Conservation (phyloP, 106 monocot genomes). For the Dioscorea zingiberensis region DNA sequence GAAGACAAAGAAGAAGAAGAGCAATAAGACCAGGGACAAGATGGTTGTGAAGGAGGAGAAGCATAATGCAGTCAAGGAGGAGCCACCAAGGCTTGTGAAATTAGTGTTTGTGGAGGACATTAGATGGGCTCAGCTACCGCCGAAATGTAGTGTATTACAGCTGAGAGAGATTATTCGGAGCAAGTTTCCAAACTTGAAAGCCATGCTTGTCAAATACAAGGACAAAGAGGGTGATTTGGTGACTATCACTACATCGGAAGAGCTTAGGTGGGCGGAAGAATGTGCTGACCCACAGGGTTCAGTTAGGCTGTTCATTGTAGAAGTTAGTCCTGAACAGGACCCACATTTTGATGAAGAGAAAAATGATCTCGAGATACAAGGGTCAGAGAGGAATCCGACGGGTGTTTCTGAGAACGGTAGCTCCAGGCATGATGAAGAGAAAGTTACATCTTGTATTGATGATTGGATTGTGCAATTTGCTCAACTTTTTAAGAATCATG, state of each 20-base stretch:
- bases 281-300: conserved; percentile 55
- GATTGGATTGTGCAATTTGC: conserved; percentile 92
- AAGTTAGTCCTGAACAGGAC: conserved; percentile 81
- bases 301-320: conserved; percentile 52
- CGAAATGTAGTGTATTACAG: conserved; percentile 43
- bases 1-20: conserved; percentile 54
- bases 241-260: conserved; percentile 81
- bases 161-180: conserved; percentile 58
- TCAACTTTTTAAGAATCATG: conserved; percentile 70
- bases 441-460: conserved; percentile 36
- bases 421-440: conserved; percentile 18
- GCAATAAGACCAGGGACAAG: conserved; percentile 31
- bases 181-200: conserved; percentile 61
- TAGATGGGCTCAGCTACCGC: conserved; percentile 65
- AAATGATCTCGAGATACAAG: conserved; percentile 13
- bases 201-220: conserved; percentile 77
- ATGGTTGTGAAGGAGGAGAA: conserved; percentile 28
- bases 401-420: conserved; percentile 35
- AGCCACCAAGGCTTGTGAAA: conserved; percentile 44
- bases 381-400: conserved; percentile 20
- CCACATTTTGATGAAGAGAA: conserved; percentile 42
- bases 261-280: conserved; percentile 75
- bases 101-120: conserved; percentile 89
- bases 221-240: conserved; percentile 92
- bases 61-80: conserved; percentile 15